Base-by-base conservation (phyloP, 2,329 filamentous ascomycete species). In the Cercospora sp. region DNA sequence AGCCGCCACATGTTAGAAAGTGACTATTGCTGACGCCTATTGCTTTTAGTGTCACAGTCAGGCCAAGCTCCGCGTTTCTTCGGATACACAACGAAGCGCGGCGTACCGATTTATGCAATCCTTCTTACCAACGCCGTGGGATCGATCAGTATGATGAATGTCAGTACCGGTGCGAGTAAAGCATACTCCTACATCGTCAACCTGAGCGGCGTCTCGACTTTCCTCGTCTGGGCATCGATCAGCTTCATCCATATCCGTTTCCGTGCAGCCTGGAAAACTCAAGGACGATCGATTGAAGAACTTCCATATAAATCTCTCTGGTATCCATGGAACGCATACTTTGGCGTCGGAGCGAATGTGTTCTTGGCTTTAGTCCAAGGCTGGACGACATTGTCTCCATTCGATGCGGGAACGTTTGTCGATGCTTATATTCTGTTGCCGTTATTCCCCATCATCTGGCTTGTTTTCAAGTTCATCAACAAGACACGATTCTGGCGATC, bases 11-110 rank as follows among this genome's bases (percentile, higher is more conserved):
- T n/a, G n/a, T n/a, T n/a, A n/a, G n/a, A n/a, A n/a, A n/a, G n/a
- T n/a, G n/a, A n/a, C n/a, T n/a, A n/a, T n/a, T n/a, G n/a, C n/a
- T n/a, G n/a, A n/a, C n/a, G n/a, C n/a, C n/a, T n/a, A n/a, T n/a
- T n/a, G n/a, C n/a, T n/a, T n/a, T n/a, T n/a, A n/a, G n/a, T 94
- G 87, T 90, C 90, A 0, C 89, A 91, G 73, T 87, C 88, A 55
- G 83, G 87, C 58, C 92, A 91, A 77, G 91, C 91, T 0, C 91
- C 91, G 0, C 81, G 79, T 20, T 85, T 94, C 73, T 82, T 94
- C 1, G 89, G 89, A 51, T 87, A 86, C 77, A 92, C 91, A 2
- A 87, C 90, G 76, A 81, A 81, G 26, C 83, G 87, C 13, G 91
- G 91, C 28, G 84, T 87, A 0, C 86, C 86, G 0, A 79, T 85